Evolutionary conservation across 768 basidiomycete genomes (phyloP).

Genomic region (Phlebiopsis flavidoalba): DNA sequence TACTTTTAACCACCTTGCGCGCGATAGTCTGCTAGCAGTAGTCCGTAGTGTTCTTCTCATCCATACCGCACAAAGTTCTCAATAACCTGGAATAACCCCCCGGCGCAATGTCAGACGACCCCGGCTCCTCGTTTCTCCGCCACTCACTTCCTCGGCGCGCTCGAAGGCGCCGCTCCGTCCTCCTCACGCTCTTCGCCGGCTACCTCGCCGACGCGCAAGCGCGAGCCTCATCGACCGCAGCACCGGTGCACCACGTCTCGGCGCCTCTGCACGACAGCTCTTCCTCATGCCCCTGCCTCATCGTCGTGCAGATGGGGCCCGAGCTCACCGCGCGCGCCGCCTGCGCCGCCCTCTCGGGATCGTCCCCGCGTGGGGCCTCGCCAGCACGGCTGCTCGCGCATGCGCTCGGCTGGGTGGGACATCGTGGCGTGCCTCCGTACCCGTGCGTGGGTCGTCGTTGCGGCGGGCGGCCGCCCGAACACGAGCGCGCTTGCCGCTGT

Average conservation of each 20-base stretch:
- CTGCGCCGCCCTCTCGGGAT: slow-evolving; percentile 23
- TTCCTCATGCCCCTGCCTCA: slow-evolving; percentile 28
- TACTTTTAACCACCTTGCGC: neutral
- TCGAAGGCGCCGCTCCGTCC: slow-evolving; percentile 26
- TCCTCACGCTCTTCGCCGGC: slow-evolving; percentile 24
- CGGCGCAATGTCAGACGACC: slow-evolving; percentile 7
- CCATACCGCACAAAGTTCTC: neutral
- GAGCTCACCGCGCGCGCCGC: slow-evolving; percentile 18
- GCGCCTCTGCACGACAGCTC: slow-evolving; percentile 18
- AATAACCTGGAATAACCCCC: neutral
- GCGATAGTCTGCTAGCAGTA: no score
- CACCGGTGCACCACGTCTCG: slow-evolving; percentile 17
- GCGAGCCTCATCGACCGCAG: slow-evolving; percentile 15
- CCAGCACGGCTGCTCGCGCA: slow-evolving; percentile 22
- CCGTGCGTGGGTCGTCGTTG: slow-evolving; percentile 25
- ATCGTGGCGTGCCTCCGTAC: slow-evolving; percentile 17
- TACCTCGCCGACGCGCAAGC: slow-evolving; percentile 15
- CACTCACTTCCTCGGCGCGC: slow-evolving; percentile 23
- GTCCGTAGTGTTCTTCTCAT: neutral
- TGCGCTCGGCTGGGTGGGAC: slow-evolving; percentile 22
- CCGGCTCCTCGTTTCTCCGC: slow-evolving; percentile 7
- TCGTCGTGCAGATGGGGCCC: slow-evolving; percentile 26
- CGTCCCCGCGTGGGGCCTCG: slow-evolving; percentile 24
- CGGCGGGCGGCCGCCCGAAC: slow-evolving; percentile 25
- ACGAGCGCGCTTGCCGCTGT: slow-evolving; percentile 25